Conservation (phyloP, 139 green algal genomes). For the Volvox reticuliferus region DNA sequence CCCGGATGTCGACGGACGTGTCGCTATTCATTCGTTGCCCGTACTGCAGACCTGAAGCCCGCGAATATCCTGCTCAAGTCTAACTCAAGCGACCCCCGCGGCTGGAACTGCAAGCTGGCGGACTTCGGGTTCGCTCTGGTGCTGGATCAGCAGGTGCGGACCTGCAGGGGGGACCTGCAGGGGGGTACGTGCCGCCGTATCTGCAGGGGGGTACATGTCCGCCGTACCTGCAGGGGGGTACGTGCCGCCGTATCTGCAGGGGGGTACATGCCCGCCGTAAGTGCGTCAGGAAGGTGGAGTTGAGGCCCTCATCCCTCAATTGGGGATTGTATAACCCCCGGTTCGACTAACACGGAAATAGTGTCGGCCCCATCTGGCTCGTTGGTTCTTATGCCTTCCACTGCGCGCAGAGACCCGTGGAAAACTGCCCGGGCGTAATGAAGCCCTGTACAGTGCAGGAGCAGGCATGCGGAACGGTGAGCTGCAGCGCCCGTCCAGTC, state of each 20-base stretch:
- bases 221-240: too few species aligned
- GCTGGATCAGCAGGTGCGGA: slow-evolving; percentile 5
- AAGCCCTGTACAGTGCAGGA: neutral
- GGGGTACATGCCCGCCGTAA: too few species aligned
- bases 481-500: neutral
- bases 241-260: too few species aligned
- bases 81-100: slow-evolving; percentile 33
- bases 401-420: neutral
- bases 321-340: too few species aligned
- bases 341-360: too few species aligned
- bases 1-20: too few species aligned
- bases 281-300: too few species aligned
- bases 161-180: too few species aligned
- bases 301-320: too few species aligned
- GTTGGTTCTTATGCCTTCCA: neutral
- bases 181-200: too few species aligned
- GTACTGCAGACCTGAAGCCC: slow-evolving; percentile 65
- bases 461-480: slow-evolving; percentile 6
- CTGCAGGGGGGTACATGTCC: too few species aligned
- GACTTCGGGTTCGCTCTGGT: slow-evolving; percentile 12
- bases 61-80: slow-evolving; percentile 74
- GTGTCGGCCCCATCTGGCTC: too few species aligned
- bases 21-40: neutral
- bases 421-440: neutral
- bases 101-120: slow-evolving; percentile 44